Conservation (phyloP, 306 rosid species). For the Geum urbanum region DNA sequence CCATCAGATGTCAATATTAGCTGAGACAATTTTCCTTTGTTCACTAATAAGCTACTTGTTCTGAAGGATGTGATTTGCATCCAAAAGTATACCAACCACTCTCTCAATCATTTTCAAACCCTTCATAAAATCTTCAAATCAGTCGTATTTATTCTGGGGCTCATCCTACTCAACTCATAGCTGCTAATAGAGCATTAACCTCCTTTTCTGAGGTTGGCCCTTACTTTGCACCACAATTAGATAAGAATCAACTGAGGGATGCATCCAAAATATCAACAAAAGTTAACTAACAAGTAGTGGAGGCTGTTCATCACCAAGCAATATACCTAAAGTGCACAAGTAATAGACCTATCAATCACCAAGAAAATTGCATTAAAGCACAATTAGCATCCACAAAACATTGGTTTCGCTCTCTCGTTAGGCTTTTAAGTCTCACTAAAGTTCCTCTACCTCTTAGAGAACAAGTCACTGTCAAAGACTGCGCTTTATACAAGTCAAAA, state of each 20-base stretch:
- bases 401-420: neutral
- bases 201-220: neutral
- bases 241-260: neutral
- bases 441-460: slow-evolving; percentile 6
- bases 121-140: neutral
- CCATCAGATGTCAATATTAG: neutral
- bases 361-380: neutral
- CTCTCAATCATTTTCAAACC: slow-evolving; percentile 11
- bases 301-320: neutral
- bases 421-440: neutral
- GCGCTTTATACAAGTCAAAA: slow-evolving; percentile 4
- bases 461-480: slow-evolving; percentile 9
- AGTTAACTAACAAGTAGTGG: neutral
- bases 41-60: neutral
- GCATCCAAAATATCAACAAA: neutral
- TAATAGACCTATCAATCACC: neutral
- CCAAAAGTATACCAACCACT: slow-evolving; percentile 4
- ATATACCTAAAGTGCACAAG: neutral
- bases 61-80: neutral
- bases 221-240: neutral
- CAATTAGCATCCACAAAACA: neutral
- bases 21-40: neutral
- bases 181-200: neutral
- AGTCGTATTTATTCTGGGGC: neutral
- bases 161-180: neutral